These are phyloP conservation scores for Delphinella strobiligena DNA, from an alignment of 2,329 filamentous ascomycete species.

Conservation along the genomic window DNA sequence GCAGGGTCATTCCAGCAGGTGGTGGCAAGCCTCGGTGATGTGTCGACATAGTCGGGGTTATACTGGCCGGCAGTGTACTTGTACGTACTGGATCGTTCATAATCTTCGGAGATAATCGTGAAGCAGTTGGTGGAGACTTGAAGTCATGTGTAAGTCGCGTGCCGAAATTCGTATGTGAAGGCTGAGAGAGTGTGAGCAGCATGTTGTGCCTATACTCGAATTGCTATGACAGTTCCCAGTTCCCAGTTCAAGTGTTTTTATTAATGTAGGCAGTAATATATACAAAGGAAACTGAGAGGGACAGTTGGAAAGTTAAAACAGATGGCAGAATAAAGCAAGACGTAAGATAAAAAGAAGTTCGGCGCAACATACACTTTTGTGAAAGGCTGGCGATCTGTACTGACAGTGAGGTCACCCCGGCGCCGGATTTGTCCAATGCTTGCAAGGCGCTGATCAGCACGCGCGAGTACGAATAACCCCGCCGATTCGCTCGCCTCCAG, in stretches of 20 bases:
- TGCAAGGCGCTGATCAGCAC: neutral
- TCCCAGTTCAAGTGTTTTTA: no score
- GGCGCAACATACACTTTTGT: neutral
- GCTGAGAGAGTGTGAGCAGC: constrained; percentile 40
- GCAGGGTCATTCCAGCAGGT: constrained; percentile 40
- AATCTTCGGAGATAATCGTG: constrained; percentile 28
- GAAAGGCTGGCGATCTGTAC: neutral
- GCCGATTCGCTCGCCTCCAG: neutral
- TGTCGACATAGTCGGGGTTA: constrained; percentile 34
- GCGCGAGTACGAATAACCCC: neutral
- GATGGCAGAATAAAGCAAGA: neutral
- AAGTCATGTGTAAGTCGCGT: constrained; percentile 37
- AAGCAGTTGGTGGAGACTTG: constrained; percentile 26
- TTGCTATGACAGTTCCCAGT: neutral
- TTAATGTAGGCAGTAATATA: neutral
- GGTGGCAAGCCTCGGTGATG: constrained; percentile 42
- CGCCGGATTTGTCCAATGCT: neutral
- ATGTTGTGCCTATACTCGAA: constrained; percentile 17
- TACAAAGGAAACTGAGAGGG: neutral
- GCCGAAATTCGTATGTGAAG: constrained; percentile 34
- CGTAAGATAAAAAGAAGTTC: neutral
- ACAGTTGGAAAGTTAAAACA: no score
- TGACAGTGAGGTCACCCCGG: neutral
- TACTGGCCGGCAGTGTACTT: constrained; percentile 28
- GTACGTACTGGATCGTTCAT: constrained; percentile 26